Percentiles rank a stretch among this genome's conserved stretches.
Evolutionary conservation across 192 early-diverging fungal species (phyloP).

Genomic region (Kickxella alabastrina): DNA sequence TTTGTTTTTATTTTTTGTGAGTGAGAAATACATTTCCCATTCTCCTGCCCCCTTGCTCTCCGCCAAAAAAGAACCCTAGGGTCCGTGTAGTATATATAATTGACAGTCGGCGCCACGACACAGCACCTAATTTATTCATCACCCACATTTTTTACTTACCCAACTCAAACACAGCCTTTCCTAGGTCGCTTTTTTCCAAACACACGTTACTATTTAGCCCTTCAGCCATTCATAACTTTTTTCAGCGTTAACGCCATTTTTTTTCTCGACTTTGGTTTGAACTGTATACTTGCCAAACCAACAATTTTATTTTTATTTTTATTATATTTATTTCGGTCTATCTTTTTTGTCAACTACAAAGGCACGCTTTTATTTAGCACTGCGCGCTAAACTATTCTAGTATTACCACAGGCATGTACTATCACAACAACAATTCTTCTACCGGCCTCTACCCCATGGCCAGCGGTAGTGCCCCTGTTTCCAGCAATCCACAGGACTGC

Average conservation of each 20-base stretch:
- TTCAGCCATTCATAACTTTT: too few relatives aligned
- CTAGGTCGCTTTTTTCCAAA: too few relatives aligned
- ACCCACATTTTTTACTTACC: too few relatives aligned
- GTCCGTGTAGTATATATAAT: conserved; percentile 5
- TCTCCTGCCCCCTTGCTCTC: too few relatives aligned
- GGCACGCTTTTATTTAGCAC: neutral
- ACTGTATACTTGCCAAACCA: too few relatives aligned
- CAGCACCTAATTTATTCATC: neutral
- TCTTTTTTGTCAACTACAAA: too few relatives aligned
- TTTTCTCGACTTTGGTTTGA: too few relatives aligned
- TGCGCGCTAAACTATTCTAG: neutral
- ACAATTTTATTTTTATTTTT: neutral
- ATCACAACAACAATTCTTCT: conserved; percentile 8
- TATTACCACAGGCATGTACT: conserved; percentile 18
- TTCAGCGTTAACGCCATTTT: too few relatives aligned
- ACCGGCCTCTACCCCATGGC: conserved; percentile 34
- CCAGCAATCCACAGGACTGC: neutral
- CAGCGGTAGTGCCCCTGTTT: neutral
- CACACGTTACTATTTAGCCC: too few relatives aligned
- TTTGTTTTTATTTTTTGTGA: neutral
- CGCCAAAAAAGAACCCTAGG: too few relatives aligned
- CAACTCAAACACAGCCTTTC: too few relatives aligned
- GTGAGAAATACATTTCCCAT: neutral
- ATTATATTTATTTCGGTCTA: neutral
- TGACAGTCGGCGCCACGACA: conserved; percentile 2